Percentiles rank a stretch among this genome's conserved stretches.
Evolutionary conservation across 2,329 filamentous ascomycete genomes (phyloP).

Genomic region (Scedosporium boydii): DNA sequence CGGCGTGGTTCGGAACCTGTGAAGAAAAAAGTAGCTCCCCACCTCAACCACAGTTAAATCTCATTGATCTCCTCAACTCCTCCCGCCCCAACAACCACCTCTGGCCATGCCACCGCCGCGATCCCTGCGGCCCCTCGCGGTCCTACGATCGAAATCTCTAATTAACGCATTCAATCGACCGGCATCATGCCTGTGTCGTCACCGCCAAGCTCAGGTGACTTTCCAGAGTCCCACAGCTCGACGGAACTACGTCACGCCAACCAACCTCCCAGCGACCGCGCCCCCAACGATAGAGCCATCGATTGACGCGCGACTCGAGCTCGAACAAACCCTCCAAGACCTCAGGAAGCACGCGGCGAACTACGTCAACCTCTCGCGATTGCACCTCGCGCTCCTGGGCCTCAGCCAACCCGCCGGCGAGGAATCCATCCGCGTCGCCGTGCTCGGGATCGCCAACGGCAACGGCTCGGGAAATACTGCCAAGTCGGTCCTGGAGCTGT

Average conservation of each 20-base stretch:
- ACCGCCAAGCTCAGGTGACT: not conserved
- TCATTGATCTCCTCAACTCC: not conserved
- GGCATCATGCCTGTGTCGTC: slow-evolving; percentile 5
- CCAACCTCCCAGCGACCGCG: not conserved
- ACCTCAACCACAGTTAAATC: not conserved
- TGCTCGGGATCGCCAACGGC: slow-evolving; percentile 37
- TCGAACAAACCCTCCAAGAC: slow-evolving; percentile 48
- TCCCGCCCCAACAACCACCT: not conserved
- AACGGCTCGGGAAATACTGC: slow-evolving; percentile 34
- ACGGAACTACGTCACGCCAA: not conserved
- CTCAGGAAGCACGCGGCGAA: slow-evolving; percentile 52
- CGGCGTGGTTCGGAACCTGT: not conserved
- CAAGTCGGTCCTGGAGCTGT: slow-evolving; percentile 55
- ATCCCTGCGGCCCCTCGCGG: slow-evolving; percentile 4
- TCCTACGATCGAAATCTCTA: not conserved
- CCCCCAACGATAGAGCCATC: slow-evolving; percentile 15
- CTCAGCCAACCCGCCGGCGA: slow-evolving; percentile 45
- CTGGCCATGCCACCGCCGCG: slow-evolving; percentile 5
- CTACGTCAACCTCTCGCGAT: slow-evolving; percentile 56
- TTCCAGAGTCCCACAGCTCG: not conserved
- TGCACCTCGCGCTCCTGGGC: slow-evolving; percentile 63
- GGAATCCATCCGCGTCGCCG: slow-evolving; percentile 49
- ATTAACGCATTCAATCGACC: slow-evolving; percentile 8
- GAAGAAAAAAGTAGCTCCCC: not conserved
- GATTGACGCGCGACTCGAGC: slow-evolving; percentile 36